These are phyloP conservation scores for California macrophylla DNA, from an alignment of 441 rosid genomes.

Conservation along the genomic window DNA sequence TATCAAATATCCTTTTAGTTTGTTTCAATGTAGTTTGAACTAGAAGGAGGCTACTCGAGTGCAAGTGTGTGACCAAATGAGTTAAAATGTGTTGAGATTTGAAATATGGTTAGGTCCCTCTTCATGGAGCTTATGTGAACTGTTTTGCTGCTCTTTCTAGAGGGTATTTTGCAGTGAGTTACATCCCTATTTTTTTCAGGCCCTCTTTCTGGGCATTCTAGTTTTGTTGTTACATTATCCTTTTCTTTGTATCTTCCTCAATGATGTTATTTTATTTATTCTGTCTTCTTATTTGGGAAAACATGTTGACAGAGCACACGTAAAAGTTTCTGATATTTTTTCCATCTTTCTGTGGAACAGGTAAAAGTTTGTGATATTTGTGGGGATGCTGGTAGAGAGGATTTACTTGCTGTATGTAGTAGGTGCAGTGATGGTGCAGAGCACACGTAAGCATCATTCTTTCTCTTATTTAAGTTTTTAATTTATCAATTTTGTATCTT, in stretches of 20 bases:
- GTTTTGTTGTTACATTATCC: neutral
- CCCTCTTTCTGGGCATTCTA: neutral
- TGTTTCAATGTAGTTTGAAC: neutral
- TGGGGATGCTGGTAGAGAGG: constrained; percentile 98
- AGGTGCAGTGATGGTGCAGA: constrained; percentile 97
- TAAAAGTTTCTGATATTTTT: constrained; percentile 90
- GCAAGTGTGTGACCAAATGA: neutral
- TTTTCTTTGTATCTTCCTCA: neutral
- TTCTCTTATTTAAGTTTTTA: constrained; percentile 18
- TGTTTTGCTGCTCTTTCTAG: neutral
- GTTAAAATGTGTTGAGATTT: neutral
- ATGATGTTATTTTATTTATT: neutral
- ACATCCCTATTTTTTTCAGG: neutral
- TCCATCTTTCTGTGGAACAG: constrained; percentile 35
- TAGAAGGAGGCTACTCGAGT: neutral
- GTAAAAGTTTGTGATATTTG: constrained; percentile 99
- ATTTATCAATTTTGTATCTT: constrained; percentile 9
- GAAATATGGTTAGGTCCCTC: constrained; percentile 2
- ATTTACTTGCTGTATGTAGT: constrained; percentile 83
- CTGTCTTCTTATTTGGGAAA: neutral
- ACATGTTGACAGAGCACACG: constrained; percentile 37
- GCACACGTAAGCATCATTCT: constrained; percentile 67
- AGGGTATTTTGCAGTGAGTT: neutral
- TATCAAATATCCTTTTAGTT: neutral
- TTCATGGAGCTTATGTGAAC: neutral